Evolutionary conservation across 2,329 filamentous ascomycete genomes (phyloP), one percentile per base, ranked within the genome.

Genomic region (Exophiala bonariae): DNA sequence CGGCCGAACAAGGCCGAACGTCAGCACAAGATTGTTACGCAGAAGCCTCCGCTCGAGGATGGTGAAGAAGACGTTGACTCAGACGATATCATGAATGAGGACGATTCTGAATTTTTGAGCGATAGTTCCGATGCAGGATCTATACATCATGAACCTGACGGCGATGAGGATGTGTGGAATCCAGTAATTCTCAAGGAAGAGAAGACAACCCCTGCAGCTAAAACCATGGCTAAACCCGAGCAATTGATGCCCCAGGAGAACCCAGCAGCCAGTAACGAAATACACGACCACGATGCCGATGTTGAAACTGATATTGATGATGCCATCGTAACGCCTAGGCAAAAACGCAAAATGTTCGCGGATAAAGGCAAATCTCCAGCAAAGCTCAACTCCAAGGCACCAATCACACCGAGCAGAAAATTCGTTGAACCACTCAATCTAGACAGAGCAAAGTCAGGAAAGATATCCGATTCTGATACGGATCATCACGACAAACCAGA

Each of bases 1-100:
- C 38, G 47, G 59, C 39, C 38, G 48, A 37, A 36, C 47, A 28
- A 48, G 41, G 13, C 19, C 30, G 34, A 11, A 19, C 30, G 54
- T 41, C 38, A 41, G 32, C 44, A 26, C 5, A 35, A 23, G 16
- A 38, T 35, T 10, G 13, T 18, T 10, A 37, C n/a, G n/a, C 28
- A 30, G 30, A 41, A 48, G 23, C 36, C 31, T n/a, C 37, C 33
- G 9, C 55, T 56, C 13, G 66, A 71, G 16, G 73, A 71, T 14
- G 74, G 69, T 11, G 78, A 76, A 11, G 79, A 82, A 38, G 47
- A 74, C 7, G 56, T 82, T 10, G 43, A 54, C 28, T 61, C 57
- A 16, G 57, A 62, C 14, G 52, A 52, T 36, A 59, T 55, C 9
- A 16, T 40, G 16, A 16, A 23, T 4, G 34, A 77, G 18, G 74